These are phyloP conservation scores for Chrysoporthe cubensis DNA, from an alignment of 2,329 filamentous ascomycete species.

Conservation along the genomic window DNA sequence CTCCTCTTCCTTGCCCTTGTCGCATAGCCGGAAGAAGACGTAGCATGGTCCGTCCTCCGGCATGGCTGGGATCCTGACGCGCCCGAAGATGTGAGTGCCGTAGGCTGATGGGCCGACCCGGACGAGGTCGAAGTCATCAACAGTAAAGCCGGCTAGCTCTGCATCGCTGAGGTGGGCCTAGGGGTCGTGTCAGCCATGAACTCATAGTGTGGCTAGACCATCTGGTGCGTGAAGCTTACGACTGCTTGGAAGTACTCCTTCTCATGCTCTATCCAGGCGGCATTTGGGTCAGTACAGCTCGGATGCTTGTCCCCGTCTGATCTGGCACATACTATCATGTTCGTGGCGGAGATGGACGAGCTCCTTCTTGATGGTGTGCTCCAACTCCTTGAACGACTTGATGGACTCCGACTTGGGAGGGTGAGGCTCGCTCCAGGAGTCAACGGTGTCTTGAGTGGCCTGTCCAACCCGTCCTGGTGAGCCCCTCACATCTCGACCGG, in stretches of 20 bases:
- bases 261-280: constrained; percentile 50
- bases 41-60: constrained; percentile 44
- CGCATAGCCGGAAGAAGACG: constrained; percentile 54
- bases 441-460: constrained; percentile 58
- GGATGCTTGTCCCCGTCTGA: background rate
- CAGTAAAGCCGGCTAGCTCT: constrained; percentile 43
- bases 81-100: constrained; percentile 54
- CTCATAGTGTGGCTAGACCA: background rate
- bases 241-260: constrained; percentile 59
- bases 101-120: constrained; percentile 52
- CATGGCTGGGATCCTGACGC: constrained; percentile 50
- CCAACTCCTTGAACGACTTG: constrained; percentile 52
- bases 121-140: constrained; percentile 48
- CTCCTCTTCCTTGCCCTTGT: constrained; percentile 43
- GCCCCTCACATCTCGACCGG: background rate
- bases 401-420: constrained; percentile 55
- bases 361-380: constrained; percentile 54
- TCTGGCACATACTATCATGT: constrained; percentile 44
- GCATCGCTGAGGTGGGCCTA: constrained; percentile 42
- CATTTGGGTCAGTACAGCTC: background rate
- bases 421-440: constrained; percentile 50
- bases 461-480: constrained; percentile 30
- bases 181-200: constrained; percentile 3
- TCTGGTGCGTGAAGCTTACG: constrained; percentile 32
- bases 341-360: constrained; percentile 54